Percentiles rank a stretch among this genome's conserved stretches.
Evolutionary conservation across 345 rosid species (phyloP).

Genomic region (Aquilaria malaccensis): DNA sequence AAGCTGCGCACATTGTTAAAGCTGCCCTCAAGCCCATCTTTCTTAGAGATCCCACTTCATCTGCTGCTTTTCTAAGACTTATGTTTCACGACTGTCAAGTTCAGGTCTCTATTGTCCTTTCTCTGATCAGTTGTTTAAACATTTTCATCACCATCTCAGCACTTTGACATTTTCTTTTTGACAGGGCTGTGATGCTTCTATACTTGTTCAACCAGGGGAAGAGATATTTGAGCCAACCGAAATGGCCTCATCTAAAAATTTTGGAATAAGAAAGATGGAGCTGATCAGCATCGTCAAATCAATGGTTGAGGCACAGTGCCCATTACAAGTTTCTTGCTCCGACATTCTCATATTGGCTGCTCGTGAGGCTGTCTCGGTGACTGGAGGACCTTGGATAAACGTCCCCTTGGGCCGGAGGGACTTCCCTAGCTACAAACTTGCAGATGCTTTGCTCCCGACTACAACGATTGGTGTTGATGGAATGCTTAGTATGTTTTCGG

Average conservation of each 20-base stretch:
- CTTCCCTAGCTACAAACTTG: constrained; percentile 21
- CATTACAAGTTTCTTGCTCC: constrained; percentile 37
- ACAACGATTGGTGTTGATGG: constrained; percentile 30
- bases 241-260: constrained; percentile 31
- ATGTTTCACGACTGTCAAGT: constrained; percentile 56
- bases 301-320: constrained; percentile 32
- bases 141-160: background rate
- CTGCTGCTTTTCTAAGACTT: constrained; percentile 38
- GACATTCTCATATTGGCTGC: constrained; percentile 39
- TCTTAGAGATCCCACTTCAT: constrained; percentile 32
- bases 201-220: constrained; percentile 26
- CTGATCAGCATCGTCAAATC: constrained; percentile 25
- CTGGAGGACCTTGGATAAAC: constrained; percentile 28
- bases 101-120: constrained; percentile 24
- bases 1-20: constrained; percentile 28
- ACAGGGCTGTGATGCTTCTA: constrained; percentile 45
- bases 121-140: background rate
- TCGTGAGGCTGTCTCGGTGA: constrained; percentile 31
- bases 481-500: constrained; percentile 23
- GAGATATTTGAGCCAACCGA: constrained; percentile 16
- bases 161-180: background rate
- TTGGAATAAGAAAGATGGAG: constrained; percentile 37
- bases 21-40: constrained; percentile 24
- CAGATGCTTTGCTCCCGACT: constrained; percentile 34
- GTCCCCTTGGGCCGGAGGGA: constrained; percentile 38